phyloP scores from a whole-genome alignment of 2,329 filamentous ascomycete species.

The Lachnellula arida region DNA sequence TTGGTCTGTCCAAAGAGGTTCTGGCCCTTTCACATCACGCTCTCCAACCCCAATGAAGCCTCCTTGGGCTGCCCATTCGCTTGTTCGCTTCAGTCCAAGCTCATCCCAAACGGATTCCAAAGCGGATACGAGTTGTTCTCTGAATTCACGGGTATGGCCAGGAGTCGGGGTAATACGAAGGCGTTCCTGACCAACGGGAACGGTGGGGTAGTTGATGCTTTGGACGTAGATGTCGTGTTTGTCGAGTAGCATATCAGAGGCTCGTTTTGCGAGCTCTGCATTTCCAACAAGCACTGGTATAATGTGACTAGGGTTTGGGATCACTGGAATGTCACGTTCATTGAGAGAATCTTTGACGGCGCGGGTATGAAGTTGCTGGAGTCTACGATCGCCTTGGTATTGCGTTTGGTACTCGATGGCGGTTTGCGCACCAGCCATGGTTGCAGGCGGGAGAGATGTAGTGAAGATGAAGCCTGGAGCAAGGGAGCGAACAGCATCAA shows the following conservation, averaged over 20 bases:
- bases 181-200: constrained; percentile 95
- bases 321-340: constrained; percentile 84
- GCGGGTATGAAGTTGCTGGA: constrained; percentile 95
- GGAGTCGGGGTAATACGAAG: constrained; percentile 95
- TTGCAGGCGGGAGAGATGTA: constrained; percentile 89
- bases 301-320: constrained; percentile 96
- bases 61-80: constrained; percentile 84
- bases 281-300: constrained; percentile 91
- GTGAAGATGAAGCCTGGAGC: constrained; percentile 99
- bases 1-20: constrained; percentile 85
- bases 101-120: constrained; percentile 85
- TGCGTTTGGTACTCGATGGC: constrained; percentile 92
- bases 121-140: constrained; percentile 78
- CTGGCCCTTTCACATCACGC: constrained; percentile 50
- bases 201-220: constrained; percentile 98
- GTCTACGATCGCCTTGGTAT: constrained; percentile 78
- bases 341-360: constrained; percentile 83
- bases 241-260: constrained; percentile 84
- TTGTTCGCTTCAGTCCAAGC: constrained; percentile 86
- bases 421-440: constrained; percentile 88
- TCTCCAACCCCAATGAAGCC: constrained; percentile 94
- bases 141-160: constrained; percentile 79
- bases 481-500: constrained; percentile 90
- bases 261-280: constrained; percentile 85
- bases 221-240: constrained; percentile 96